Percentiles rank a stretch among this genome's conserved stretches.
These are phyloP conservation scores for Penicillium sp. DNA, from an alignment of 2,329 filamentous ascomycete genomes.

Conservation along the genomic window DNA sequence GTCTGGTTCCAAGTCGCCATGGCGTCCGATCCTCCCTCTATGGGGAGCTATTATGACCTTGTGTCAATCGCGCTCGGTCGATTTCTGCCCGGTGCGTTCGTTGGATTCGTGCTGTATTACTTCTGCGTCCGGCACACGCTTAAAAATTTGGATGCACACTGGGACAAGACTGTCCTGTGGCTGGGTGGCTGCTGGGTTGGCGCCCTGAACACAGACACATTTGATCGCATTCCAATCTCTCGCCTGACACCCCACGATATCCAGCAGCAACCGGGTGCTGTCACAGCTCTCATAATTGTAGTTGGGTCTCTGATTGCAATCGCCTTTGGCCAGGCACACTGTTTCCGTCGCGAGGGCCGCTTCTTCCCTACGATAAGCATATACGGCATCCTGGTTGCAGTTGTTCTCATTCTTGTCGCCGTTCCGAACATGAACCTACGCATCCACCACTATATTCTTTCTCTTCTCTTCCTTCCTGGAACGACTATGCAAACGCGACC, in stretches of 20 bases:
- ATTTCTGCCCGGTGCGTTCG: conserved; percentile 59
- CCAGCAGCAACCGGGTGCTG: conserved; percentile 58
- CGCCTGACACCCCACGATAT: conserved; percentile 61
- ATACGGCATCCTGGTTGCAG: conserved; percentile 44
- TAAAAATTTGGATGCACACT: conserved; percentile 51
- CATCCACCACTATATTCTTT: conserved; percentile 64
- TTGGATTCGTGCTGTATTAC: conserved; percentile 55
- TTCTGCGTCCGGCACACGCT: conserved; percentile 53
- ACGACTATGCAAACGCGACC: conserved; percentile 59
- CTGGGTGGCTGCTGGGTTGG: conserved; percentile 60
- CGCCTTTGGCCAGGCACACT: conserved; percentile 55
- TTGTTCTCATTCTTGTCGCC: conserved; percentile 49
- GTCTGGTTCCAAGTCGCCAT: conserved; percentile 61
- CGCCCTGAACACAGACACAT: conserved; percentile 61
- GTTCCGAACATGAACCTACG: conserved; percentile 58
- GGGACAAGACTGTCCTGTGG: conserved; percentile 62
- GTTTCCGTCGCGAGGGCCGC: conserved; percentile 57
- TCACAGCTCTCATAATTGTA: conserved; percentile 55
- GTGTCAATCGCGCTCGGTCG: conserved; percentile 55
- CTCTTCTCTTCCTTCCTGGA: conserved; percentile 56
- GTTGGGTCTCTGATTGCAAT: conserved; percentile 51
- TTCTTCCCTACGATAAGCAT: conserved; percentile 45
- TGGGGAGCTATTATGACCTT: conserved; percentile 53
- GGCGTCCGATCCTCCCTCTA: conserved; percentile 57
- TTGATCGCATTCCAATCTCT: conserved; percentile 61